Percentiles rank a stretch among this genome's conserved stretches.
Evolutionary conservation across 306 rosid genomes (phyloP).

Genomic region (Betula pendula): DNA sequence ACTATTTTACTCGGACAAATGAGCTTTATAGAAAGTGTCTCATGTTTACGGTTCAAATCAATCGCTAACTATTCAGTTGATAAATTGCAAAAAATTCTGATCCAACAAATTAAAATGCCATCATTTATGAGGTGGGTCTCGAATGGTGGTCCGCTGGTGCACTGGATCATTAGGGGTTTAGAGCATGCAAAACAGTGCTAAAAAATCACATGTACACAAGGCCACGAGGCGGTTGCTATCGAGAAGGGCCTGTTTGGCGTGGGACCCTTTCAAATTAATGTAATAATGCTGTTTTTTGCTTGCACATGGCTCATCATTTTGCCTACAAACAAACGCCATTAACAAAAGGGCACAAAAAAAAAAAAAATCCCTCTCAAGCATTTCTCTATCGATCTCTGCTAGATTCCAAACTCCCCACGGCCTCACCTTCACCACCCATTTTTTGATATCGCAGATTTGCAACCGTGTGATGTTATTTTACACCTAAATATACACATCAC

Average conservation of each 20-base stretch:
- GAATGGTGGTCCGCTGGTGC: neutral
- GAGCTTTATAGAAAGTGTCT: too few species aligned
- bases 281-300: constrained; percentile 29
- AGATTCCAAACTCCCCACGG: constrained; percentile 22
- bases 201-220: neutral
- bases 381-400: constrained; percentile 8
- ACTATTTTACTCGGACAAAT: too few species aligned
- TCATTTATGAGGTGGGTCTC: too few species aligned
- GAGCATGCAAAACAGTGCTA: neutral
- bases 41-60: too few species aligned
- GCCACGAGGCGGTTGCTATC: constrained; percentile 11
- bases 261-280: constrained; percentile 49
- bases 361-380: constrained; percentile 25
- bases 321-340: constrained; percentile 62
- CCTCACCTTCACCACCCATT: constrained; percentile 13
- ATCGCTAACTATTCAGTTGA: too few species aligned
- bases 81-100: too few species aligned
- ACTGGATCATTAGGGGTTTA: neutral
- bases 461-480: constrained; percentile 28
- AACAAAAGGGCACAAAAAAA: constrained; percentile 15
- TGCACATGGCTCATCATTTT: constrained; percentile 61
- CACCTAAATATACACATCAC: constrained; percentile 11
- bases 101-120: too few species aligned
- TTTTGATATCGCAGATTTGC: neutral
- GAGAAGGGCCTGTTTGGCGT: constrained; percentile 22